phyloP scores from a whole-genome alignment of 208 protist species.

The Wallacemonas sp. region DNA sequence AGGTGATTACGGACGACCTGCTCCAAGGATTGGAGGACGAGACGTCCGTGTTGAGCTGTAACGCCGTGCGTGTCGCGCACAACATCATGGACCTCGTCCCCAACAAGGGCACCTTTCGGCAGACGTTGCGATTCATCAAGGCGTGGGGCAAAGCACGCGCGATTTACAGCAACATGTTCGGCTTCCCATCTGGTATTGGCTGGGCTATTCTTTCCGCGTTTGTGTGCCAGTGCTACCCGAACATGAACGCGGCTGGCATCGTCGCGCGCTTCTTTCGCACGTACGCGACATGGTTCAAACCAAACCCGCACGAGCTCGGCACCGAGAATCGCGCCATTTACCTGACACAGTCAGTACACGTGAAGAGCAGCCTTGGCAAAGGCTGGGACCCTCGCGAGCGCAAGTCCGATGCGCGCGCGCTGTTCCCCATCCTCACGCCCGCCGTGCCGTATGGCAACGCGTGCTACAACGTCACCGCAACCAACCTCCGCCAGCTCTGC shows the following conservation, averaged over 20 bases:
- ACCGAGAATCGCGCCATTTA: conserved; percentile 88
- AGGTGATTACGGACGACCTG: conserved; percentile 93
- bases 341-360: conserved; percentile 78
- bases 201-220: conserved; percentile 96
- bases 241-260: conserved; percentile 90
- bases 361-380: conserved; percentile 62
- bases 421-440: conserved; percentile 98
- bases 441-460: conserved; percentile 97
- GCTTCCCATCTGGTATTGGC: conserved; percentile 97
- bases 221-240: conserved; percentile 98
- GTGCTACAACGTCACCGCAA: conserved; percentile 96
- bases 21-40: conserved; percentile 92
- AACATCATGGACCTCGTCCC: conserved; percentile 97
- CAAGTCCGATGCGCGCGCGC: conserved; percentile 87
- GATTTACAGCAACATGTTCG: conserved; percentile 97
- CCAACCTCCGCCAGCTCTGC: conserved; percentile 94
- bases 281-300: conserved; percentile 91
- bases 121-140: conserved; percentile 96
- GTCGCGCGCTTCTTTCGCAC: conserved; percentile 95
- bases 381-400: conserved; percentile 86
- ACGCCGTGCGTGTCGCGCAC: conserved; percentile 96
- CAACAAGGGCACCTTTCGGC: conserved; percentile 93
- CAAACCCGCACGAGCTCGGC: conserved; percentile 79
- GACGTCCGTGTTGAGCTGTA: conserved; percentile 93
- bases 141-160: conserved; percentile 94